Conservation (phyloP, 2,329 filamentous ascomycete species). For the Penicillium sp. region DNA sequence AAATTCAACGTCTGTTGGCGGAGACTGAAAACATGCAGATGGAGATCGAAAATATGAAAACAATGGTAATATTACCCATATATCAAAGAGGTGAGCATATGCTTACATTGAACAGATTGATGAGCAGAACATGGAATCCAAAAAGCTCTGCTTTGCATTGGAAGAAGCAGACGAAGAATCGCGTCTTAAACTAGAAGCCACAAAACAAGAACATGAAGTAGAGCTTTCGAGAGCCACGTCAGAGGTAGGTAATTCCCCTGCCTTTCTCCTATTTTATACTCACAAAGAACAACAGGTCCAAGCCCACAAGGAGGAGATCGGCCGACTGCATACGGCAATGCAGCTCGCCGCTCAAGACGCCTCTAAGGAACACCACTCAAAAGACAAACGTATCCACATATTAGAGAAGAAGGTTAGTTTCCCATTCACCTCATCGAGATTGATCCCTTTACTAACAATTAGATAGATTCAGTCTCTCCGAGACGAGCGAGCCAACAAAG, state of each 20-base stretch:
- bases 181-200: conserved; percentile 17
- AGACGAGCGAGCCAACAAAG: conserved; percentile 37
- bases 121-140: conserved; percentile 21
- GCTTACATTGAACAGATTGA: conserved; percentile 22
- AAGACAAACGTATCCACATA: conserved; percentile 31
- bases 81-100: too few species aligned
- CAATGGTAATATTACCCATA: conserved; percentile 18
- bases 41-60: conserved; percentile 17
- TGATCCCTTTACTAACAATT: neutral
- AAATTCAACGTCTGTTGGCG: conserved; percentile 24
- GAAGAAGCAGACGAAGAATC: conserved; percentile 22
- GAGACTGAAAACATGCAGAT: conserved; percentile 21
- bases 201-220: conserved; percentile 22
- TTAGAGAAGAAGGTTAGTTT: conserved; percentile 35
- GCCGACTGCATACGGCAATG: conserved; percentile 25
- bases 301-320: conserved; percentile 27
- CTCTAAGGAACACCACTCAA: conserved; percentile 30
- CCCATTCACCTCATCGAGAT: neutral
- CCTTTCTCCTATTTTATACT: neutral
- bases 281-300: conserved; percentile 17
- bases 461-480: conserved; percentile 36
- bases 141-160: conserved; percentile 21
- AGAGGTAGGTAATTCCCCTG: conserved; percentile 19
- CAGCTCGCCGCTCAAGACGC: conserved; percentile 25
- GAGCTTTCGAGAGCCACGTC: conserved; percentile 18